Conservation (phyloP, 2,329 filamentous ascomycete species). For the Penicillium sp. region DNA sequence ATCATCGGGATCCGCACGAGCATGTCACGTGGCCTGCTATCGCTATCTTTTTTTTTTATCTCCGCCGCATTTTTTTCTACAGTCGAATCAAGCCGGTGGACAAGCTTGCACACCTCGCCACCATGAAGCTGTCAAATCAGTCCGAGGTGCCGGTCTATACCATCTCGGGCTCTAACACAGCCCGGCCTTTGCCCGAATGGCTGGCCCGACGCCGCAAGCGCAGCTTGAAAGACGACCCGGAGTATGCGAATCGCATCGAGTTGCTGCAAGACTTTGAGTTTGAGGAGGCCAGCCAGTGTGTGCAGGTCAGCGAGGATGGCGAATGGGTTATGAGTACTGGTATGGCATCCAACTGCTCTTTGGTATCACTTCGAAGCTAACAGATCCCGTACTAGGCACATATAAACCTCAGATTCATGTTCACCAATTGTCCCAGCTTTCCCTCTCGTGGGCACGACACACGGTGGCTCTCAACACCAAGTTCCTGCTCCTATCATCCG, state of each 20-base stretch:
- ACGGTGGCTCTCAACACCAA: conserved; percentile 90
- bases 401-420: conserved; percentile 86
- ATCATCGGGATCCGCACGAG: conserved; percentile 26
- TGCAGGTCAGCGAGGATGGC: conserved; percentile 89
- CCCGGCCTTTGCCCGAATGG: conserved; percentile 91
- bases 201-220: conserved; percentile 85
- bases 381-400: conserved; percentile 49
- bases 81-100: conserved; percentile 7
- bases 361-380: conserved; percentile 8
- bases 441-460: conserved; percentile 90
- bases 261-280: conserved; percentile 97
- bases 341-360: conserved; percentile 37
- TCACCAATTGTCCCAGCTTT: conserved; percentile 91
- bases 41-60: conserved; percentile 33
- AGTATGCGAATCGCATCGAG: conserved; percentile 92
- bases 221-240: conserved; percentile 86
- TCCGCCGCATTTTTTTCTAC: conserved; percentile 22
- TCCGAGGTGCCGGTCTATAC: conserved; percentile 90
- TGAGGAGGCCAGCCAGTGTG: conserved; percentile 88
- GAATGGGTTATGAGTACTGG: conserved; percentile 97
- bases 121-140: conserved; percentile 61
- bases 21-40: conserved; percentile 38
- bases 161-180: conserved; percentile 85
- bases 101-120: conserved; percentile 15
- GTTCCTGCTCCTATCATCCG: conserved; percentile 82